Conservation (phyloP, 148 eudicot genomes). For the Chenopodium suecicum region DNA sequence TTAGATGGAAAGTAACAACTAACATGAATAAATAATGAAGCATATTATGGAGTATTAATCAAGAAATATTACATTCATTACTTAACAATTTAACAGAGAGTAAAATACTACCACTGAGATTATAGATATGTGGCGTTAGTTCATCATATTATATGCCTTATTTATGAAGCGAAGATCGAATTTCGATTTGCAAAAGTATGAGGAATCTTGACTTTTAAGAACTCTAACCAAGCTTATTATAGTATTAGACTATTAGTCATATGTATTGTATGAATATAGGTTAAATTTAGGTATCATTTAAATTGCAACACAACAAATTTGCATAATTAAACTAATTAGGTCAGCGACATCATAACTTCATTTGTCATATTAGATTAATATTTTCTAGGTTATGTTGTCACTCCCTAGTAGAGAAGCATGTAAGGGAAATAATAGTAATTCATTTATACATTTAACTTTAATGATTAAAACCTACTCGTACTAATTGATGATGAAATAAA, state of each 20-base stretch:
- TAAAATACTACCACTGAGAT: neutral
- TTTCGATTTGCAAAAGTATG: neutral
- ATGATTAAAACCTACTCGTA: no score
- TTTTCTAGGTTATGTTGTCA: neutral
- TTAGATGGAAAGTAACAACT: conserved; percentile 17
- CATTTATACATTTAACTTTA: no score
- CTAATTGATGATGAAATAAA: no score
- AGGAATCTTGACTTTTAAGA: conserved; percentile 17
- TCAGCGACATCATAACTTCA: conserved; percentile 9
- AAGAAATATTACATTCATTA: conserved; percentile 11
- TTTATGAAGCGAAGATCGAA: neutral
- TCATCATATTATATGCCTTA: conserved; percentile 7
- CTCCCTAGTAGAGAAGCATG: neutral
- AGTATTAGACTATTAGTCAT: neutral
- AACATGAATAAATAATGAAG: conserved; percentile 11
- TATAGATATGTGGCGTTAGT: conserved; percentile 7
- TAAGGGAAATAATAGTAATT: neutral
- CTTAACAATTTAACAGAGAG: neutral
- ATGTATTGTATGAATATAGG: neutral
- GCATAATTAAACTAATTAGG: conserved; percentile 9
- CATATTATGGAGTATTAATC: conserved; percentile 14
- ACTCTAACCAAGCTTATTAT: neutral
- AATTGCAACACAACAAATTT: neutral
- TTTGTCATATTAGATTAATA: no score
- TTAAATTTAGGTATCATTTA: neutral